Evolutionary conservation across 371 early-diverging fungal species (phyloP), one percentile per base, ranked within the genome.

Genomic region (Mucor sp.): DNA sequence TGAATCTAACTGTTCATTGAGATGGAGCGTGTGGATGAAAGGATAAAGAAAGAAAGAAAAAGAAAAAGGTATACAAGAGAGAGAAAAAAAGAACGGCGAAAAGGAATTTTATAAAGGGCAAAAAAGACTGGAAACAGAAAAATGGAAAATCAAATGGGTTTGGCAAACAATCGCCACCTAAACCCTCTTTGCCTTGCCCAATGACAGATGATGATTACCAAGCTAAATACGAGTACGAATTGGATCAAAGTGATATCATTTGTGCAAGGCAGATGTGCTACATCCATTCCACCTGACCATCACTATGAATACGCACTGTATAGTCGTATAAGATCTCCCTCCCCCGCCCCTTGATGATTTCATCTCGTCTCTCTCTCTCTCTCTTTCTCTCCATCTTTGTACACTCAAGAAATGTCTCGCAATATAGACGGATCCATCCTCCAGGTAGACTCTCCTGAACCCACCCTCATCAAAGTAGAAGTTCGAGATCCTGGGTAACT

Each of bases 401-500:
- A 15, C 19, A 12, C 28, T 15, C 33, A 3, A 57, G 33, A 17
- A 17, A 25, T 15, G 62, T 64, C 60, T 12, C 69, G 15, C 27
- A 28, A 17, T 53, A 44, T 61, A 44, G 61, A 66, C 4, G 70
- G 70, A 7, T 65, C 70, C 8, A 70, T 70, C 23, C 33, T 70
- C 21, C 62, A 70, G 33, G 70, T 70, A 0, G 70, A 70, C 62
- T 70, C 70, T 1, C 70, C 70, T 32, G 70, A 70, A 25, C 70
- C 70, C 39, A 66, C 70, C 7, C 61, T 70, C 25, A 21, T 70
- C 19, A 43, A 50, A 50, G 62, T 70, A 21, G 70, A 70, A 41
- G 58, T 33, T 62, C 60, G 76, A 47, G 63, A 70, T 61, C 73
- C 72, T 15, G 43, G 33, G 75, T 74, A 74, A 60, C 3, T 62